Percentiles rank a stretch among this genome's conserved stretches.
These are phyloP conservation scores for Casuarina cunninghamiana DNA, from an alignment of 306 rosid genomes.

Conservation along the genomic window DNA sequence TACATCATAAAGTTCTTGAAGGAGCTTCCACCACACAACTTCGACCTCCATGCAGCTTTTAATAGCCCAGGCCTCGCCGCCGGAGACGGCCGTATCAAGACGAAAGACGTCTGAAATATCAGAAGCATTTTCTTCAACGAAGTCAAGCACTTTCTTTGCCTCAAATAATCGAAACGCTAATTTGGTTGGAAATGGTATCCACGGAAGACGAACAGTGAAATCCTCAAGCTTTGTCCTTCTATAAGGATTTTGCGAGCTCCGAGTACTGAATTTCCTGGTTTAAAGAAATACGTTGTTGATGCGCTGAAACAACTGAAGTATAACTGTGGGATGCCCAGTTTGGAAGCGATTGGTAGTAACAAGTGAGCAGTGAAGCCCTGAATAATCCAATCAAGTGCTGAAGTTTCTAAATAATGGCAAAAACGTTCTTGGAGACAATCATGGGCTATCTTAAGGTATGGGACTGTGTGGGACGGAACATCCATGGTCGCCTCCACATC, in stretches of 20 bases:
- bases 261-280: too few species aligned
- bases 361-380: constrained; percentile 35
- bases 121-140: background rate
- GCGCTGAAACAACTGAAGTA: constrained; percentile 32
- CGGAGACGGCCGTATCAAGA: background rate
- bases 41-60: constrained; percentile 21
- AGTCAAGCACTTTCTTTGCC: background rate
- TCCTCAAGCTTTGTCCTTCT: constrained; percentile 22
- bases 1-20: background rate
- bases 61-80: constrained; percentile 10
- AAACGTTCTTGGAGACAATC: constrained; percentile 39
- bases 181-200: constrained; percentile 32
- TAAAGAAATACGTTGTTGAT: background rate
- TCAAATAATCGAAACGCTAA: constrained; percentile 33
- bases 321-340: constrained; percentile 19
- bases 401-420: constrained; percentile 18
- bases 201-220: constrained; percentile 22
- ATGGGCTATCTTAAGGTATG: constrained; percentile 38
- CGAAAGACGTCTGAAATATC: constrained; percentile 1
- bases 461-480: constrained; percentile 39
- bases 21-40: background rate
- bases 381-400: constrained; percentile 52
- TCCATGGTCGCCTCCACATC: constrained; percentile 45
- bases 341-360: constrained; percentile 9
- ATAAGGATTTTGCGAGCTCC: background rate